Conservation (phyloP, 225 moss, liverwort and hornwort species). For the Pseudoscleropodium purum region DNA sequence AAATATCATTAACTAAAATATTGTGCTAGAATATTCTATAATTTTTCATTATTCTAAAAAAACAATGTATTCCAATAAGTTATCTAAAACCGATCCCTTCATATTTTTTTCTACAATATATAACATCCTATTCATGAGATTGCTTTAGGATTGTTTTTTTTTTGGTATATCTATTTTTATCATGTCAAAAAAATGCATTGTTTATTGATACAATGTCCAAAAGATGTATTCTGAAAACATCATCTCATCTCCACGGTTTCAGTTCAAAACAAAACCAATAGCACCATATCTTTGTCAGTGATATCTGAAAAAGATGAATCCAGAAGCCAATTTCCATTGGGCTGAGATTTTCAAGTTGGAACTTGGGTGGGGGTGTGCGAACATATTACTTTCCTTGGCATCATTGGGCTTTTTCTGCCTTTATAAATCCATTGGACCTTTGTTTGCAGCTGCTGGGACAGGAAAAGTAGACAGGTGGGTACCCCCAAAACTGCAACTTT, state of each 20-base stretch:
- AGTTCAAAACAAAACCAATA: neutral
- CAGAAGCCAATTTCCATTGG: neutral
- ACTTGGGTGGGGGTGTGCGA: neutral
- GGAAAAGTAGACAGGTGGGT: neutral
- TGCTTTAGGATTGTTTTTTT: neutral
- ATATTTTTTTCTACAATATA: neutral
- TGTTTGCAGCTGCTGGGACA: neutral
- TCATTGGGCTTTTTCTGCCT: neutral
- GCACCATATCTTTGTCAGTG: neutral
- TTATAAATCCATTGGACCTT: neutral
- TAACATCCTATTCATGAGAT: neutral
- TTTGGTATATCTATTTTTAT: neutral
- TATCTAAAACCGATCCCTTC: no score
- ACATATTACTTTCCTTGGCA: neutral
- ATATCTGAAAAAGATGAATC: neutral
- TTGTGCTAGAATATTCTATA: no score
- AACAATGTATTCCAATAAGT: no score
- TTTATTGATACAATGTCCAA: neutral
- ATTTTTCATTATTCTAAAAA: no score
- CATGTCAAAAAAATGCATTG: neutral
- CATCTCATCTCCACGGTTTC: neutral
- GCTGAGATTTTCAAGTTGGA: neutral
- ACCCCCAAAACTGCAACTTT: neutral
- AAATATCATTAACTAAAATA: no score
- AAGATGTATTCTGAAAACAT: neutral